Evolutionary conservation across 2,329 filamentous ascomycete genomes (phyloP).

Genomic region (Calonectria montana): DNA sequence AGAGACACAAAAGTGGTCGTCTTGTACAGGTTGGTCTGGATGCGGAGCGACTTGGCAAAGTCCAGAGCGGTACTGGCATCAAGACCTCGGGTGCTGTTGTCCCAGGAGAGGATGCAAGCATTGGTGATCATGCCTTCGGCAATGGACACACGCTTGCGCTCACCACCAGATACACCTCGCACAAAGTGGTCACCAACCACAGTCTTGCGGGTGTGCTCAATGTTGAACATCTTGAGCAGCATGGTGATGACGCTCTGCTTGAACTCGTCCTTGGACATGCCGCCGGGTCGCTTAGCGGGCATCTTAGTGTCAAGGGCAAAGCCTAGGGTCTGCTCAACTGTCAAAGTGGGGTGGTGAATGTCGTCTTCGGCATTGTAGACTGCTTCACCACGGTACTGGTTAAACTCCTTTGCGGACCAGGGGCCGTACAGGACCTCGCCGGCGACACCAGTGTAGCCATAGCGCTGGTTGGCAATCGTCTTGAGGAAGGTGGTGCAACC

Average conservation of each 20-base stretch:
- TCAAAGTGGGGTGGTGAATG: slow-evolving; percentile 85
- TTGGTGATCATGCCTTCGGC: slow-evolving; percentile 85
- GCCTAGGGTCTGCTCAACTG: slow-evolving; percentile 86
- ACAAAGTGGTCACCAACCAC: slow-evolving; percentile 86
- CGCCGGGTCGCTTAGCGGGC: slow-evolving; percentile 81
- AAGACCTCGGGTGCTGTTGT: slow-evolving; percentile 77
- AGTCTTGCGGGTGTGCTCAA: slow-evolving; percentile 87
- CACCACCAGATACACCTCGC: slow-evolving; percentile 80
- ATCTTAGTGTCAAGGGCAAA: slow-evolving; percentile 90
- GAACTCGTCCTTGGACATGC: slow-evolving; percentile 78
- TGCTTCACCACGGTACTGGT: slow-evolving; percentile 81
- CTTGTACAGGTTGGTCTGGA: slow-evolving; percentile 86
- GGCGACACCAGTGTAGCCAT: slow-evolving; percentile 63
- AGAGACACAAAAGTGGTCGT: slow-evolving; percentile 87
- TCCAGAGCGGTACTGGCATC: slow-evolving; percentile 76
- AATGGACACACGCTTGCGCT: slow-evolving; percentile 78
- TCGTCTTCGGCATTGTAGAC: slow-evolving; percentile 87
- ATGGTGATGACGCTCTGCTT: slow-evolving; percentile 80
- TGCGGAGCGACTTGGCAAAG: slow-evolving; percentile 76
- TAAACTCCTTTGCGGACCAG: slow-evolving; percentile 77
- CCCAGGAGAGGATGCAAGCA: slow-evolving; percentile 79
- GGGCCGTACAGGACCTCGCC: slow-evolving; percentile 84
- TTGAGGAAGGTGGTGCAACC: slow-evolving; percentile 79
- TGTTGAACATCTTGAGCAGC: slow-evolving; percentile 92
- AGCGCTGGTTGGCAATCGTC: slow-evolving; percentile 73